Base-by-base conservation (phyloP, 1,139 yeast genomes). In the Geotrichum phurueaensis region DNA sequence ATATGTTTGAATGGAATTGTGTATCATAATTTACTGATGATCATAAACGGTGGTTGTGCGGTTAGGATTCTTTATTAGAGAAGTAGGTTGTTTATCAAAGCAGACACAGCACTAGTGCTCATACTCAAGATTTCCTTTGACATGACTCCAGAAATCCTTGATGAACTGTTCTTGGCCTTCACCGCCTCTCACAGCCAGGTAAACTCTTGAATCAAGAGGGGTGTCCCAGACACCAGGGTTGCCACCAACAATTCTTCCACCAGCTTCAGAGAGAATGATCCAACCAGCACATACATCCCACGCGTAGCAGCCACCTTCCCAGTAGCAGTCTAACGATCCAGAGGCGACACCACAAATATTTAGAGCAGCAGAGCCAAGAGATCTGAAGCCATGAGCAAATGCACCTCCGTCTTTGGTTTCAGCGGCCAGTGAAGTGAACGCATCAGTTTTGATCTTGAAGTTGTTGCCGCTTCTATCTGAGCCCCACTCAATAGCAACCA, bases 261-360 rank as follows among this genome's bases (percentile, higher is more conserved):
- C 87, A 1, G 86, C 81, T 68, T 84, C 87, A 49, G 76, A 74
- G 12, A 83, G 68, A 61, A 84, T 81, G 62, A 84, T 77, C 86
- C 85, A 83, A 47, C 86, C 86, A 6, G 86, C 87, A 68, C 85
- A 82, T 3, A 83, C 85, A 66, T 84, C 87, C 87, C 87, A 83
- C 7, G 83, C 79, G 65, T 79, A 82, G 70, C 85, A 82, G 23
- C 86, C 85, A 58, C 86, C 86, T 70, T 83, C 86, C 85, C 86
- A 84, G 71, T 83, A 83, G 43, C 82, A 75, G 67, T 83, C 87
- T 48, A 82, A 63, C 59, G 76, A 75, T 3, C 87, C 87, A 7
- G 84, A 75, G 1, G 86, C 85, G 12, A 81, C 82, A 49, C 79
- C 78, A 18, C 83, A 79, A 53, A 83, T 68, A 61, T 83, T 81